phyloP scores from a whole-genome alignment of 306 rosid species.

The Casuarina cunninghamiana region DNA sequence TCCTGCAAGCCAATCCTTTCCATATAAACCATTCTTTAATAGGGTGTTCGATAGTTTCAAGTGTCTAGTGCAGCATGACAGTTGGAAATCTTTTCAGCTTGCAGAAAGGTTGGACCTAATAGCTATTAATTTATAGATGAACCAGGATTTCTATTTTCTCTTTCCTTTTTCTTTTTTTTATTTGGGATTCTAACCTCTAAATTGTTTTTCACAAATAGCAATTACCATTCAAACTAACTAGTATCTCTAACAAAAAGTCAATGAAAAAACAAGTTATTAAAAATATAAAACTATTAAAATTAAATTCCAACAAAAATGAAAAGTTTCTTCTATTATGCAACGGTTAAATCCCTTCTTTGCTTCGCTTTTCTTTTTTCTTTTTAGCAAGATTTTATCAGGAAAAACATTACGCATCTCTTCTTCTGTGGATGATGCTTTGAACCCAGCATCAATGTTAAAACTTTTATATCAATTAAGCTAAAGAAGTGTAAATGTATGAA shows the following conservation, averaged over 20 bases:
- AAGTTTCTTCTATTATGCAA: no score
- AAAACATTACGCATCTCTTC: no score
- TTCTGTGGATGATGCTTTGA: no score
- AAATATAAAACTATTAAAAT: not conserved
- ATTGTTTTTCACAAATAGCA: not conserved
- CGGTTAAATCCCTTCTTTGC: no score
- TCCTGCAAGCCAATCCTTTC: not conserved
- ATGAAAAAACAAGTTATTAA: not conserved
- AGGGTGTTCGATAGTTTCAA: not conserved
- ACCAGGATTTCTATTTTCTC: no score
- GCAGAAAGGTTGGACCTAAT: not conserved
- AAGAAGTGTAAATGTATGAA: no score
- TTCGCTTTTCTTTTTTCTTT: no score
- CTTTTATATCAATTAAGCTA: no score
- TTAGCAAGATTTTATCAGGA: no score
- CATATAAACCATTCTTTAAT: not conserved
- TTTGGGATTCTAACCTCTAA: not conserved
- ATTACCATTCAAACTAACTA: not conserved
- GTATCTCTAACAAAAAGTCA: not conserved
- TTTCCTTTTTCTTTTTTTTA: not conserved
- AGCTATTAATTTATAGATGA: not conserved
- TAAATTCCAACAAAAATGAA: not conserved
- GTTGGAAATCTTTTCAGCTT: slow-evolving; percentile 1
- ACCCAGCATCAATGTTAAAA: no score
- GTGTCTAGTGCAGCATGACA: not conserved